phyloP scores from a whole-genome alignment of 2,329 filamentous ascomycete species.

The Hypoxylon sp. region DNA sequence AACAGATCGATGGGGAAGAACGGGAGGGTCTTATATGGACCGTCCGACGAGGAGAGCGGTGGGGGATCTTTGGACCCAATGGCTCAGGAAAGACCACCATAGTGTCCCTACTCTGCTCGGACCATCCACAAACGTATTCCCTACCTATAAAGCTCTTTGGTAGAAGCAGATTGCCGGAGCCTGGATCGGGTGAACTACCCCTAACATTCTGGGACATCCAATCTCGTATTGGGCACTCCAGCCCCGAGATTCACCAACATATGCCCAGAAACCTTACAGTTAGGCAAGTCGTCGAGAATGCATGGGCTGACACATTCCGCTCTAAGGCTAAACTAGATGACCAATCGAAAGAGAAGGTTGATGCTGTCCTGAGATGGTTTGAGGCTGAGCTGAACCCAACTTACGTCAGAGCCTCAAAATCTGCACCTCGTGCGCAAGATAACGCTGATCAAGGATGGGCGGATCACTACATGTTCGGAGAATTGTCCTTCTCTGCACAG shows the following conservation, averaged over 20 bases:
- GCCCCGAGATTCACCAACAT: constrained; percentile 92
- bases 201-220: constrained; percentile 96
- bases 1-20: constrained; percentile 65
- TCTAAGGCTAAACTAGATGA: constrained; percentile 75
- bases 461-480: constrained; percentile 76
- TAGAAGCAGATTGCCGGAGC: constrained; percentile 81
- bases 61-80: constrained; percentile 94
- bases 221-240: constrained; percentile 89
- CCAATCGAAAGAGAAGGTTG: constrained; percentile 71
- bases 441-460: constrained; percentile 71
- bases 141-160: constrained; percentile 90
- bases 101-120: constrained; percentile 91
- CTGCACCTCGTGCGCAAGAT: constrained; percentile 27
- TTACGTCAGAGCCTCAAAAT: constrained; percentile 49
- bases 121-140: constrained; percentile 95
- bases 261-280: constrained; percentile 85
- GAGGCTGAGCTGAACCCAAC: constrained; percentile 79
- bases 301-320: constrained; percentile 91
- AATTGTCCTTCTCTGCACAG: constrained; percentile 84
- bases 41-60: constrained; percentile 85
- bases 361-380: constrained; percentile 82
- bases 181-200: constrained; percentile 74
- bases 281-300: constrained; percentile 82
- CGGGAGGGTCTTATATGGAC: constrained; percentile 83
- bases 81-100: constrained; percentile 97